phyloP scores from a whole-genome alignment of 1,284 basidiomycete genomes.

The Pseudozyma flocculosa region DNA sequence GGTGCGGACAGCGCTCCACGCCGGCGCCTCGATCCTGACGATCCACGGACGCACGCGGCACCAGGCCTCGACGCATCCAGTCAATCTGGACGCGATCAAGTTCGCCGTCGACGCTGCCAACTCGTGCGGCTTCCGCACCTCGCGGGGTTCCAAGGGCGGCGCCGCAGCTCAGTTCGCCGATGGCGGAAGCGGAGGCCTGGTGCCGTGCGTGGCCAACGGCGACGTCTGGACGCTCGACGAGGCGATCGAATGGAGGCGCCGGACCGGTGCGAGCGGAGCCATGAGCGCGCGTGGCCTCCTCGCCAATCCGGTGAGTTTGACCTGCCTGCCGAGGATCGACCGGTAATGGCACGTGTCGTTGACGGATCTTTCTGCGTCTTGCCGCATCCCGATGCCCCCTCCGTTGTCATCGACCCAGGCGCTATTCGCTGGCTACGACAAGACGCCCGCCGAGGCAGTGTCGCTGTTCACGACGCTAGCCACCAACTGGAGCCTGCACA shows the following conservation, averaged over 20 bases:
- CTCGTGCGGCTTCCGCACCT: constrained; percentile 36
- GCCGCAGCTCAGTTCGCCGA: constrained; percentile 29
- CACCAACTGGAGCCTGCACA: constrained; percentile 62
- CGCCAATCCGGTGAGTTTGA: constrained; percentile 63
- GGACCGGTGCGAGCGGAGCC: constrained; percentile 63
- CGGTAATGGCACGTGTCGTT: no score
- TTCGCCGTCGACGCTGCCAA: constrained; percentile 63
- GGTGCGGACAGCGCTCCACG: constrained; percentile 61
- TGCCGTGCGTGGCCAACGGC: constrained; percentile 66
- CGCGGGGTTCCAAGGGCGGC: constrained; percentile 29
- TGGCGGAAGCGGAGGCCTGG: constrained; percentile 58
- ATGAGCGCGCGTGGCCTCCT: constrained; percentile 67
- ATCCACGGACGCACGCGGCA: constrained; percentile 66
- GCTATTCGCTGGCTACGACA: constrained; percentile 63
- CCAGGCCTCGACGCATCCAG: constrained; percentile 63
- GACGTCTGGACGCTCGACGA: constrained; percentile 64
- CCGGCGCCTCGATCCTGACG: constrained; percentile 62
- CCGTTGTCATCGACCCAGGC: constrained; percentile 56
- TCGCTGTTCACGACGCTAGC: constrained; percentile 62
- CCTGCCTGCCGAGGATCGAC: no score
- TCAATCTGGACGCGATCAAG: constrained; percentile 62
- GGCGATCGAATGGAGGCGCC: constrained; percentile 60
- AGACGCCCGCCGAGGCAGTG: constrained; percentile 63
- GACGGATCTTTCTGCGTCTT: no score
- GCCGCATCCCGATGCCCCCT: no score